Evolutionary conservation across 371 early-diverging fungal species (phyloP), one percentile per base, ranked within the genome.

Genomic region (Zopfochytrium polystomum): DNA sequence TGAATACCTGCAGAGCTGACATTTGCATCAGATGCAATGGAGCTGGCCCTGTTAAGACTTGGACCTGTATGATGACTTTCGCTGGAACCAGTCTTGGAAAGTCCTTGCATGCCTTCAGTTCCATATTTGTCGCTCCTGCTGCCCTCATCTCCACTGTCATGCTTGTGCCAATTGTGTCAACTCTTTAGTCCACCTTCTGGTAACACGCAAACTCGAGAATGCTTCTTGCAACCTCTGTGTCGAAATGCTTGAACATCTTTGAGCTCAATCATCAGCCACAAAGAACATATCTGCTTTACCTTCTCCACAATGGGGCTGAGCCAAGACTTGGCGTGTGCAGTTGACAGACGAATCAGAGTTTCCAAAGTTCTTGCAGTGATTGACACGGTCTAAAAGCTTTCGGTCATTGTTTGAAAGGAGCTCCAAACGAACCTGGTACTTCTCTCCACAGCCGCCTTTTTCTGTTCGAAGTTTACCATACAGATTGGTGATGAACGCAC

Each of bases 311-410:
- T 72, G 31, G 74, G 70, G 47, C 90, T 87, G 58, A 99, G 77
- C 49, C 99, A 85, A 35, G 90, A 83, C 77, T 99, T 99, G 46
- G 99, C 99, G 76, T 97, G 93, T 4, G 99, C 99, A 11, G 99
- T 97, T 1, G 98, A 84, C 53, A 99, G 76, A 78, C 99, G 92
- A 66, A 99, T 99, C 52, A 99, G 79, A 0, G 99, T 98, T 76
- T 99, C 99, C 33, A 99, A 83, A 13, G 99, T 91, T 82, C 99
- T 90, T 5, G 99, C 92, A 5, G 99, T 99, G 46, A 99, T 84
- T 15, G 99, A 98, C 73, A 58, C 74, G 31, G 59, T 82, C 74
- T 27, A 62, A 31, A 29, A 13, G 13, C 11, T 42, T 11, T 42
- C 11, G n/a, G n/a, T 52, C 6, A 29, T 9, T 18, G 18, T 20